These are phyloP conservation scores for Leptographium wingfieldii DNA, from an alignment of 2,329 filamentous ascomycete species.

Conservation along the genomic window DNA sequence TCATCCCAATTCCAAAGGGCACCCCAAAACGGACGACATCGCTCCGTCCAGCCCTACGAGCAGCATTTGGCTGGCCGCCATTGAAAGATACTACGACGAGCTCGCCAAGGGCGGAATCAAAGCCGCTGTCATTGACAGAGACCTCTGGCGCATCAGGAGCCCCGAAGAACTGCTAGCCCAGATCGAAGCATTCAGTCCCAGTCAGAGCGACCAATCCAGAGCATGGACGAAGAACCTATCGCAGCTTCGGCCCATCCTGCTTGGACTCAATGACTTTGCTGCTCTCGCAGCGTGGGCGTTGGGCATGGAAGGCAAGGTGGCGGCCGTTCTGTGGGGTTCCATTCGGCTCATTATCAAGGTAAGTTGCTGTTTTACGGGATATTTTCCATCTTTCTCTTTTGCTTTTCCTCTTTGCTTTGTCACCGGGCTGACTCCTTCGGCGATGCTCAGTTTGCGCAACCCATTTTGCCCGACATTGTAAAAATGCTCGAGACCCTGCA, in stretches of 20 bases:
- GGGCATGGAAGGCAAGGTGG: background rate
- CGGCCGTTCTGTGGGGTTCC: background rate
- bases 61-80: background rate
- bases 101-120: background rate
- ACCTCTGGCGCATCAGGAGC: background rate
- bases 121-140: background rate
- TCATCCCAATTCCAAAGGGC: background rate
- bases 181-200: background rate
- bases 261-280: background rate
- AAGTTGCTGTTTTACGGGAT: background rate
- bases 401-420: background rate
- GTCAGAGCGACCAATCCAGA: background rate
- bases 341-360: background rate
- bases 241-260: background rate
- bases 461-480: background rate
- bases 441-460: background rate
- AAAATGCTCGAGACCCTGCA: background rate
- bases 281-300: background rate
- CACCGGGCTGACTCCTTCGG: background rate
- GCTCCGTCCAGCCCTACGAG: background rate
- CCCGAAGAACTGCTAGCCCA: background rate
- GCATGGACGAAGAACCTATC: background rate
- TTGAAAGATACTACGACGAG: background rate
- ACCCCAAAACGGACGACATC: background rate
- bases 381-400: background rate